Base-by-base conservation (phyloP, 371 early-diverging fungal species). In the Mortierella sp. region DNA sequence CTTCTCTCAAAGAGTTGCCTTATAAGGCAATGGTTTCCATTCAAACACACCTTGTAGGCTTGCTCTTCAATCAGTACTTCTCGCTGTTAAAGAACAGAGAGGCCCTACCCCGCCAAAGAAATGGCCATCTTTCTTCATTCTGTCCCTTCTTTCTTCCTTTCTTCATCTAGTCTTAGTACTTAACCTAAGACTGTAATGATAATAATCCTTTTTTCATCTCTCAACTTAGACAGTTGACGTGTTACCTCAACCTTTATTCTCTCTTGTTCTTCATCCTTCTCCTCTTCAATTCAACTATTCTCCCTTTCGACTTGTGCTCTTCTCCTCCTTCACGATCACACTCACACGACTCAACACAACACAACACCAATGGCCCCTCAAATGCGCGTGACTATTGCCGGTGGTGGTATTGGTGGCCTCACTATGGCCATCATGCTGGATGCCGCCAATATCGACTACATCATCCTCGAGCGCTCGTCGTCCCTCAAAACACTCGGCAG, bases 391-490 rank as follows among this genome's bases (percentile, higher is more conserved):
- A 79, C 72, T 16, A 80, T 84, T 42, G 81, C 73, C 1, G 81
- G 81, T 11, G 84, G 84, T 2, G 84, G 84, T n/a, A 84, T 84
- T 7, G 81, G 84, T 7, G 84, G 81, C 7, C 84, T 84, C 52
- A 72, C 79, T 0, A 31, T 84, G 31, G 80, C 81, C 63, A 84
- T 84, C 47, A 84, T 84, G 78, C 76, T 84, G n/a, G 73, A 78
- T 26, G 78, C 76, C 42, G 84, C 84, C 10, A 60, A 73, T 2
- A 80, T 80, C 19, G 79, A 84, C 60, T 84, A 78, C 54, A 21
- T 78, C 26, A 52, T 84, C 11, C 76, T 84, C 16, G 84, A 84
- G 24, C 80, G 81, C n/a, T 84, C 84, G 8, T 75, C 81, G 0
- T 24, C 45, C 7, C 81, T 78, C 13, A 77, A 78, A 58, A 70